Evolutionary conservation across 345 rosid species (phyloP), one percentile per base, ranked within the genome.

Genomic region (Lumnitzera racemosa): DNA sequence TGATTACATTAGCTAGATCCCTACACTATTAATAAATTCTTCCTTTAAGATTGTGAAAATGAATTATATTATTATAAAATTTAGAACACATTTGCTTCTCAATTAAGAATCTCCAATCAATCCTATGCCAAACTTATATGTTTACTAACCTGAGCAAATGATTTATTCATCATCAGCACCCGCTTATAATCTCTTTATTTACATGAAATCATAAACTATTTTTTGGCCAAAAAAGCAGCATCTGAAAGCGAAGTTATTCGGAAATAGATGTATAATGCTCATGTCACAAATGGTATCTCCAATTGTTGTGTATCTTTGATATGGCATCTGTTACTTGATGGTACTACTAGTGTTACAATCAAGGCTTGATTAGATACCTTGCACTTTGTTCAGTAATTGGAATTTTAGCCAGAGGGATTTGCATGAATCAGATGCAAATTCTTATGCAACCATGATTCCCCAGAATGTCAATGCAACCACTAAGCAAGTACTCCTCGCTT

Each of bases 131-230:
- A 36, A 9, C 31, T 36, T 4, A 9, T 4, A 36, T 36, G 1
- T 23, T 47, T 55, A 0, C 46, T 11, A 29, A 54, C 15, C 13
- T 47, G 67, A 55, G 62, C 17, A 23, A 65, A 50, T 65, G 68
- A 57, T 57, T 41, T 36, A 23, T 51, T 36, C 61, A 50, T 7
- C 43, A 27, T 56, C 68, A 65, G 61, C 68, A 57, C n/a, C 61
- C 41, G 51, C 62, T 47, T 62, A 15, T n/a, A 11, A 17, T 46
- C 51, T 15, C 24, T 56, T 55, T 25, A 53, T 47, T 64, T 31
- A 55, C 9, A 36, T 36, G 10, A 36, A 5, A 4, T 4, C 10
- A 7, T 36, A n/a, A 12, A 14, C 48, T 46, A 24, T 25, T 20
- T 56, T 13, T 13, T 36, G 7, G 11, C 0, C n/a, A 55, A 12